These are phyloP conservation scores for Saccharomycopsis javanensis DNA, from an alignment of 805 yeast species.

Conservation along the genomic window DNA sequence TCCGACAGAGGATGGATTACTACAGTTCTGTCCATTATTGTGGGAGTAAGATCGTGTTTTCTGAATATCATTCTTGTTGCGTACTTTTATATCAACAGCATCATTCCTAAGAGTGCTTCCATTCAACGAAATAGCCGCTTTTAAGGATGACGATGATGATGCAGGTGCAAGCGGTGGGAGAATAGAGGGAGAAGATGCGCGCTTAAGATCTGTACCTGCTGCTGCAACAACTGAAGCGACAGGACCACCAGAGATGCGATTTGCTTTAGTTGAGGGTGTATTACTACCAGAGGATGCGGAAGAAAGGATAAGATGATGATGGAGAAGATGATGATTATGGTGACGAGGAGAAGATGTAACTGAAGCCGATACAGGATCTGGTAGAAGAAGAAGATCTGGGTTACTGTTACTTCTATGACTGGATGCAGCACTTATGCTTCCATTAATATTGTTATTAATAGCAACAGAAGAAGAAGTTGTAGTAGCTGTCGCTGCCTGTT, in stretches of 20 bases:
- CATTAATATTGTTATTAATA: background rate
- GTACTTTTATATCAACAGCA: background rate
- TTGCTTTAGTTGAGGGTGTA: background rate
- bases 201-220: background rate
- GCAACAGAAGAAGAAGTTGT: background rate
- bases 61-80: background rate
- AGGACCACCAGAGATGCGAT: background rate
- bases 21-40: background rate
- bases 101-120: background rate
- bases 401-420: background rate
- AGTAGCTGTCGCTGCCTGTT: background rate
- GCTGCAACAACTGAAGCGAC: background rate
- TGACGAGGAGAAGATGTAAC: background rate
- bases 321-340: background rate
- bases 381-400: background rate
- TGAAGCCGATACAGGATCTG: background rate
- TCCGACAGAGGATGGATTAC: background rate
- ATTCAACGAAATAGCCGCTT: background rate
- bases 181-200: background rate
- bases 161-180: background rate
- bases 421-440: background rate
- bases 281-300: background rate
- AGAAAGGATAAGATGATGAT: background rate
- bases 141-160: background rate
- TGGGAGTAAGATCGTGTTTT: background rate